Conservation (phyloP, 2,329 filamentous ascomycete genomes). For the Apiospora arundinis region DNA sequence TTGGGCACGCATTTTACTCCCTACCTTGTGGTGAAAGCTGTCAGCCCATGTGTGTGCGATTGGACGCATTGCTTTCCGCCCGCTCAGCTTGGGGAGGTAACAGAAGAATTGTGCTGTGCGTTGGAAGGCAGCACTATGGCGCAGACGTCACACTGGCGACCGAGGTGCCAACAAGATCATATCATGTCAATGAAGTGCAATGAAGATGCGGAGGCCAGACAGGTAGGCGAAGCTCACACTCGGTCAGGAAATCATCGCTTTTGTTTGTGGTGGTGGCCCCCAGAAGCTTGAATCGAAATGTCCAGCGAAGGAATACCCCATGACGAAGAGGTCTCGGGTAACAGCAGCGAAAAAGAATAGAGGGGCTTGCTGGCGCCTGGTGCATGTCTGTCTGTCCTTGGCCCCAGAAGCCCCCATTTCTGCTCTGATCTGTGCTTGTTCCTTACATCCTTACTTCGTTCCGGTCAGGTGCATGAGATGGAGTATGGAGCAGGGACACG, state of each 20-base stretch:
- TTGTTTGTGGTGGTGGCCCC: background rate
- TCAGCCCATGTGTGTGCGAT: background rate
- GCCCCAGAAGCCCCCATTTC: slow-evolving; percentile 13
- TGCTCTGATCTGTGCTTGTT: background rate
- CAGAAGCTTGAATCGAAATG: slow-evolving; percentile 7
- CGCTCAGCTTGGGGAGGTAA: background rate
- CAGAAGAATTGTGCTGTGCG: background rate
- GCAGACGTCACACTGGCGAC: background rate
- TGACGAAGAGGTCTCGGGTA: slow-evolving; percentile 3
- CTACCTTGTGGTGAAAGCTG: background rate
- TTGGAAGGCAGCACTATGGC: background rate
- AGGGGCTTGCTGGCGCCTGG: background rate
- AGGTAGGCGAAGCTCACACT: slow-evolving; percentile 5
- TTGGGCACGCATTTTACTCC: background rate
- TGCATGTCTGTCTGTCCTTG: background rate
- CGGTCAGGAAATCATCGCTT: background rate
- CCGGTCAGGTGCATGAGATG: background rate
- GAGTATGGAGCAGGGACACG: background rate
- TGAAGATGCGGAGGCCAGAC: background rate
- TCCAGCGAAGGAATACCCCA: background rate
- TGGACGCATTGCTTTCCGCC: background rate
- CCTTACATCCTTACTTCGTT: slow-evolving; percentile 8
- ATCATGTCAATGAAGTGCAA: background rate
- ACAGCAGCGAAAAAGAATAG: slow-evolving; percentile 2
- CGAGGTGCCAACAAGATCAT: background rate